Base-by-base conservation (phyloP, 805 yeast genomes). In the Cyberlindnera petersonii region DNA sequence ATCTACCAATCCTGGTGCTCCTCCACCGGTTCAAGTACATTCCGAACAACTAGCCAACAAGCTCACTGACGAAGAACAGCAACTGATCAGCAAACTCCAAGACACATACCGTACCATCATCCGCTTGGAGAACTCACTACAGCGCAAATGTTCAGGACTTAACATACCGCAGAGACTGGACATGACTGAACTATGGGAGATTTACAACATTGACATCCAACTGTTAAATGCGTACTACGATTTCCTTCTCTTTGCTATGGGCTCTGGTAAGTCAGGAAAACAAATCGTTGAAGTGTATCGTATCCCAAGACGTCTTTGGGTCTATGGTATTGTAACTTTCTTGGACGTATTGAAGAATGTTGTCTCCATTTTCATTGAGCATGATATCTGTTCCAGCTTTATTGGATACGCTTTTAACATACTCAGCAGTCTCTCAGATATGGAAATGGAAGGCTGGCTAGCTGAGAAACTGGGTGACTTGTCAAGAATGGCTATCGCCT, bases 401-500 rank as follows among this genome's bases (percentile, higher is more conserved):
- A 82, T 82, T 22, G 71, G 83, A 0, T 79, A 82, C 57, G 82
- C 87, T 22, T 82, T 84, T 59, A 77, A 67, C 15, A 62, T 70
- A 14, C 60, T 71, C 9, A 64, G 66, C 24, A 68, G 69, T 44
- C 46, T 68, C 4, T 59, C 61, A 2, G 70, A 66, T 41, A 44
- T 54, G 35, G 48, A 54, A 24, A 42, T 58, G 46, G 60, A 56
- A 15, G 51, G 55, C 74, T 86, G 96, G 96, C 72, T 79, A 21
- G 46, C 40, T 37, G 95, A 86, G 59, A 82, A 87, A 54, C 62
- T 86, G 36, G 96, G 95, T 24, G 96, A 86, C 57, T 64, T 86
- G 47, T 81, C 91, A 24, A 66, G 95, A 55, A 85, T 86, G 88
- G 91, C 94, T 9, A 85, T 86, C 49, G 93, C 94, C 0, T 64